phyloP scores from a whole-genome alignment of 805 yeast species.

The Candida silvatica region DNA sequence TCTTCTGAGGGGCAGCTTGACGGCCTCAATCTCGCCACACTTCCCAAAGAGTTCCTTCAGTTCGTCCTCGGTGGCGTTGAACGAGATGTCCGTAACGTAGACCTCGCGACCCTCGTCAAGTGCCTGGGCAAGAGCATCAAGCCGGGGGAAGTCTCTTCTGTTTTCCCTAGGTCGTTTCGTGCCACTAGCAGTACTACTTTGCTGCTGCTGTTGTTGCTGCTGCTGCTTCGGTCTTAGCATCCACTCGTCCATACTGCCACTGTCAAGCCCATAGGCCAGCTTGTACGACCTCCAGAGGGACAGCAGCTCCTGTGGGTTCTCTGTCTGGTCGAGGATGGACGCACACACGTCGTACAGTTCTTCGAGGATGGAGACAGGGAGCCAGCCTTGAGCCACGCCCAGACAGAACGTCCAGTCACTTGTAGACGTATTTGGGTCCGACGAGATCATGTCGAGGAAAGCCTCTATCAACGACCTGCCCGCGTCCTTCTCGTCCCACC shows the following conservation, averaged over 20 bases:
- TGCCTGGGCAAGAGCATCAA: conserved; percentile 21
- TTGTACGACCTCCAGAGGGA: neutral
- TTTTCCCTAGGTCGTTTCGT: neutral
- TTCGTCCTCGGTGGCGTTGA: conserved; percentile 29
- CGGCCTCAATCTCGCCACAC: conserved; percentile 45
- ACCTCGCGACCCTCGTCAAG: conserved; percentile 50
- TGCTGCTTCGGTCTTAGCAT: no score
- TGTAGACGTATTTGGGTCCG: neutral
- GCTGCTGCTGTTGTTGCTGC: no score
- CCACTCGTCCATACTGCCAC: neutral
- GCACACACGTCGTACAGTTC: neutral
- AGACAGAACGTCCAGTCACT: neutral
- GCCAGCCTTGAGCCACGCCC: neutral
- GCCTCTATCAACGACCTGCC: neutral
- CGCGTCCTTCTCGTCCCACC: neutral
- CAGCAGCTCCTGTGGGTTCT: neutral
- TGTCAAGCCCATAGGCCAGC: neutral
- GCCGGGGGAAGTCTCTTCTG: neutral
- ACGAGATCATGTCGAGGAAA: no score
- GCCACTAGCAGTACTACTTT: no score
- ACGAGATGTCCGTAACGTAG: conserved; percentile 44
- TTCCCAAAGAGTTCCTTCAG: conserved; percentile 34
- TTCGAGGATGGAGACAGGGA: neutral
- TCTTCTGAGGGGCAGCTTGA: conserved; percentile 36
- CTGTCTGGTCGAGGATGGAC: neutral